Percentiles rank a stretch among this genome's conserved stretches.
Evolutionary conservation across 495 filamentous ascomycete species (phyloP).

Genomic region (Physcia stellaris): DNA sequence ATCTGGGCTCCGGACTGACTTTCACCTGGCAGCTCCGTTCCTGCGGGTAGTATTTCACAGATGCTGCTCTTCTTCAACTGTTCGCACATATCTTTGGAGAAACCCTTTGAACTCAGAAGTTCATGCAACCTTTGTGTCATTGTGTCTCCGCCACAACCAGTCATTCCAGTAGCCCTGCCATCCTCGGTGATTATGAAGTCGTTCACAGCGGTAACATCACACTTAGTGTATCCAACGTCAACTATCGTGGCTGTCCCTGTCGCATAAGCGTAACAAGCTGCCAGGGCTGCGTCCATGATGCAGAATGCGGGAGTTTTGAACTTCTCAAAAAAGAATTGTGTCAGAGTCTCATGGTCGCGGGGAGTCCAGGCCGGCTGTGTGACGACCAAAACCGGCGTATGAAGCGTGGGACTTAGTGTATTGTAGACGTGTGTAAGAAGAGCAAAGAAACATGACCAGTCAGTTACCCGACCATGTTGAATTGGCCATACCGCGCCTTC

Average conservation of each 20-base stretch:
- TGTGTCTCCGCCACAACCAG: slow-evolving; percentile 68
- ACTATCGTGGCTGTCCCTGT: slow-evolving; percentile 63
- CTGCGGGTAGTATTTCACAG: slow-evolving; percentile 72
- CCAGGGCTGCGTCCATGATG: slow-evolving; percentile 72
- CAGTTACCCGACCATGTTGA: slow-evolving; percentile 64
- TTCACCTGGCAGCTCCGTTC: slow-evolving; percentile 41
- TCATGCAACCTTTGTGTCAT: slow-evolving; percentile 67
- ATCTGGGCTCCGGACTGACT: slow-evolving; percentile 34
- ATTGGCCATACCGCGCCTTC: slow-evolving; percentile 87
- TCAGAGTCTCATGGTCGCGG: slow-evolving; percentile 65
- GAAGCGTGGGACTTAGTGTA: slow-evolving; percentile 74
- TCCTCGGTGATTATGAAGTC: slow-evolving; percentile 56
- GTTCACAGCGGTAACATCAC: slow-evolving; percentile 75
- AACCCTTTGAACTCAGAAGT: slow-evolving; percentile 54
- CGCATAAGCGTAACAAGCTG: slow-evolving; percentile 73
- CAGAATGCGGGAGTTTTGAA: slow-evolving; percentile 86
- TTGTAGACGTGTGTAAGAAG: slow-evolving; percentile 79
- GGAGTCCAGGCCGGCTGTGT: slow-evolving; percentile 75
- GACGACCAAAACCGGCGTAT: slow-evolving; percentile 85
- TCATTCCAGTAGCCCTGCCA: slow-evolving; percentile 47
- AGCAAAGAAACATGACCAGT: slow-evolving; percentile 87
- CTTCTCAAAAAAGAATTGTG: slow-evolving; percentile 91
- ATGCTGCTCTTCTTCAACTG: slow-evolving; percentile 81
- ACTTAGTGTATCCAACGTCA: slow-evolving; percentile 82
- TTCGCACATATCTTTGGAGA: slow-evolving; percentile 82